Evolutionary conservation across 2,329 filamentous ascomycete genomes (phyloP).

Genomic region (Eutypa lata): DNA sequence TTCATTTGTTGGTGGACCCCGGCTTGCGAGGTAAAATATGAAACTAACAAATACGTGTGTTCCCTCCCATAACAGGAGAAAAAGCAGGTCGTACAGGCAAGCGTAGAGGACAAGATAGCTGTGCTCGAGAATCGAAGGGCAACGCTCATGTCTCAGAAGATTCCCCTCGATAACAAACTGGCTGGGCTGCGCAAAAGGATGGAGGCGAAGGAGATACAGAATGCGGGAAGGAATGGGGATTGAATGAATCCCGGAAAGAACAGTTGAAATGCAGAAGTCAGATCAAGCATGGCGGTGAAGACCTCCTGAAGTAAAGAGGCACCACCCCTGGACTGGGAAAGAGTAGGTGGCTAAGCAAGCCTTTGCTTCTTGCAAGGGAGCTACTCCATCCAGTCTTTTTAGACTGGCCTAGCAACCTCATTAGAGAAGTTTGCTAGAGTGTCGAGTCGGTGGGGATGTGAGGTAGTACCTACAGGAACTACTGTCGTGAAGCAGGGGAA

Average conservation of each 20-base stretch:
- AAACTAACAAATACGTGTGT: not conserved
- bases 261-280: no score
- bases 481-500: no score
- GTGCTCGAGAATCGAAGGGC: slow-evolving; percentile 41
- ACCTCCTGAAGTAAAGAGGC: no score
- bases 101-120: slow-evolving; percentile 42
- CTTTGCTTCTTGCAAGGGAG: no score
- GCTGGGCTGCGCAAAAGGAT: slow-evolving; percentile 37
- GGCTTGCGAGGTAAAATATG: not conserved
- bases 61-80: slow-evolving; percentile 22
- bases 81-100: slow-evolving; percentile 34
- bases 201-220: slow-evolving; percentile 32
- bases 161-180: slow-evolving; percentile 40
- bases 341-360: no score
- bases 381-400: no score
- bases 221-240: slow-evolving; percentile 4
- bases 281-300: not conserved
- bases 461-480: no score
- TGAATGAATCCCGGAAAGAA: not conserved
- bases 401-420: no score
- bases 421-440: no score
- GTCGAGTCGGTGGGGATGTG: no score
- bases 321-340: no score
- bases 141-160: slow-evolving; percentile 35
- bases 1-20: no score